Base-by-base conservation (phyloP, 1,284 basidiomycete species). In the Entoloma clypeatum region DNA sequence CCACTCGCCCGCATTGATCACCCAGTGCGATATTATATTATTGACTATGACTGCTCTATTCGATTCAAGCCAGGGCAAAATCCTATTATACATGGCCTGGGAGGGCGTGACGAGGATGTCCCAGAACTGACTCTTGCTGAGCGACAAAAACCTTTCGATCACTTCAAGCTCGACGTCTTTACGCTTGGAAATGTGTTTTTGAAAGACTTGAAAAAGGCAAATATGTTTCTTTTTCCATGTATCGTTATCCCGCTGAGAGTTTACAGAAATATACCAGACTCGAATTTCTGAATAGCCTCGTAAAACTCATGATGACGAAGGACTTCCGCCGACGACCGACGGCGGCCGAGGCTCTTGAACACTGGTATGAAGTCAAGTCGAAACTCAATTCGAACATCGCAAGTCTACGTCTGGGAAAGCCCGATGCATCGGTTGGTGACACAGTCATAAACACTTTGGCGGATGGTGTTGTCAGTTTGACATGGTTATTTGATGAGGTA, bases 1-100 rank as follows among this genome's bases (percentile, higher is more conserved):
- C 54, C 52, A 11, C 41, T 52, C 14, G 53, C 51, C 24, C 55
- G 54, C 29, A 61, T 53, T 30, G 48, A 50, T 27, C 48, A 52
- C 19, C 48, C 55, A 10, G 58, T 62, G 6, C 58, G 57, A 16
- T 64, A 64, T 39, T 60, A 57, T 30, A 56, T 61, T 24, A 49
- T 60, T 16, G 60, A 61, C 19, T 64, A 58, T 36, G 61, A 57
- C 16, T 45, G 46, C 25, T 54, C 55, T 11, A 55, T 56, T 22
- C 53, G 49, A 24, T 49, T 61, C 25, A 36, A 39, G 8, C 54
- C 55, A 7, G 46, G 47, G 17, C 33, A 52, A 32, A 35, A 31
- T 3, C 53, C 44, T 5, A 30, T 56, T 6, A 46, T 59, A 11
- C 39, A 41, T 16, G 56, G 52, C 28, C 51, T 57, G 5, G 59